Conservation (phyloP, 2,329 filamentous ascomycete genomes). For the Monosporascus sp. region DNA sequence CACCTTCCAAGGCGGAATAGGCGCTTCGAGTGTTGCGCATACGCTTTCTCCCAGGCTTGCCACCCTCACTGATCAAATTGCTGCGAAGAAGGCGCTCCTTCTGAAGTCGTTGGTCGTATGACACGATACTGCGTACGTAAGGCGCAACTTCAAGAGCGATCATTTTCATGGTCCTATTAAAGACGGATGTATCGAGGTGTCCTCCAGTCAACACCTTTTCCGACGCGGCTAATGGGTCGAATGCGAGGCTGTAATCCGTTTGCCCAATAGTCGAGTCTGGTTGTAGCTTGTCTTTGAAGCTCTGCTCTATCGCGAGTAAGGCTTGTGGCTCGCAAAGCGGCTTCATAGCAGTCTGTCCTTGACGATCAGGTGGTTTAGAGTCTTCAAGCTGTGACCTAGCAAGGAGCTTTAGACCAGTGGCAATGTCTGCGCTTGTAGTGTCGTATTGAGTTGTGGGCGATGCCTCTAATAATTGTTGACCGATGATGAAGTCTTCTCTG, state of each 20-base stretch:
- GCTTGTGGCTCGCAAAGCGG: slow-evolving; percentile 16
- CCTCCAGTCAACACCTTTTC: slow-evolving; percentile 37
- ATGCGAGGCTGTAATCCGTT: slow-evolving; percentile 51
- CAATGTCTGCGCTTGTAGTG: slow-evolving; percentile 24
- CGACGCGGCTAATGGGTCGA: slow-evolving; percentile 53
- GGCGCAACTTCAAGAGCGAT: slow-evolving; percentile 78
- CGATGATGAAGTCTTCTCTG: slow-evolving; percentile 47
- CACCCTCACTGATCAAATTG: slow-evolving; percentile 56
- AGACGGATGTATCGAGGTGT: slow-evolving; percentile 63
- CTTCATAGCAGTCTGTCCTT: neutral
- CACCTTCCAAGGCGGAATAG: slow-evolving; percentile 71
- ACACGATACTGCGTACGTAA: slow-evolving; percentile 80
- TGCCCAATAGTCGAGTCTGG: slow-evolving; percentile 33
- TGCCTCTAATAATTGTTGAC: slow-evolving; percentile 43
- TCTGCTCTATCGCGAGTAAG: slow-evolving; percentile 30
- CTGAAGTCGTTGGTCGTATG: slow-evolving; percentile 68
- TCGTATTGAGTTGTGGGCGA: slow-evolving; percentile 29
- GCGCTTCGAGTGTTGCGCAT: slow-evolving; percentile 69
- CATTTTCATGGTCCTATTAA: slow-evolving; percentile 64
- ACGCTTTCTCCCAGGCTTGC: slow-evolving; percentile 46
- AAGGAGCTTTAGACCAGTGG: slow-evolving; percentile 28
- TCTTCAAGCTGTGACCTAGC: slow-evolving; percentile 19
- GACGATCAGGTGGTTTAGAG: neutral
- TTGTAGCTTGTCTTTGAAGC: slow-evolving; percentile 23
- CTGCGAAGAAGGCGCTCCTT: slow-evolving; percentile 59